phyloP scores from a whole-genome alignment of 345 rosid genomes.

The Firmiana major region DNA sequence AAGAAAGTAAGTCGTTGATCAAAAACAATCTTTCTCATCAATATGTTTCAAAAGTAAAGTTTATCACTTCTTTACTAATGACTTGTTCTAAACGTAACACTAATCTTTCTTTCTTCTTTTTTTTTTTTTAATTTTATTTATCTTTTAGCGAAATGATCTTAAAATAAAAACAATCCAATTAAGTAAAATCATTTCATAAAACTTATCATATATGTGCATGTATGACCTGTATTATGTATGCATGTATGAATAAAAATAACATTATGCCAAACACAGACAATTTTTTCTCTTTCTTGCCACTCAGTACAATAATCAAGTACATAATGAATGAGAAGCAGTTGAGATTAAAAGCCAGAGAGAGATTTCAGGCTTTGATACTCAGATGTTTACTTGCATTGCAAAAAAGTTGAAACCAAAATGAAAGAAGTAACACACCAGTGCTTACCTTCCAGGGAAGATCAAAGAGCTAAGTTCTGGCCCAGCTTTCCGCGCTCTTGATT shows the following conservation, averaged over 20 bases:
- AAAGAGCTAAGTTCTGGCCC: neutral
- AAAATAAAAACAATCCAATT: neutral
- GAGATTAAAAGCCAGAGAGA: neutral
- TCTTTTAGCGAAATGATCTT: neutral
- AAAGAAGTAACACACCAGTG: neutral
- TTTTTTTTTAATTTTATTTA: neutral
- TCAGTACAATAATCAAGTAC: neutral
- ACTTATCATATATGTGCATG: neutral
- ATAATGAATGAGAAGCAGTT: neutral
- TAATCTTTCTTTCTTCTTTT: neutral
- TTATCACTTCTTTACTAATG: neutral
- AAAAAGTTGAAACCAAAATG: neutral
- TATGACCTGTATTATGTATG: neutral
- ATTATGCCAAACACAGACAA: neutral
- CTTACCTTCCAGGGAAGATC: neutral
- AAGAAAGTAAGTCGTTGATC: neutral
- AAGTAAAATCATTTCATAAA: neutral
- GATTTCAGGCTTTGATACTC: neutral
- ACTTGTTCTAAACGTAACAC: constrained; percentile 5
- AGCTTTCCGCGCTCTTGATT: neutral
- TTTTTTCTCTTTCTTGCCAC: neutral
- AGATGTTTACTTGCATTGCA: neutral
- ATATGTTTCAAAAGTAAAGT: neutral
- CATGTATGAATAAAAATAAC: neutral
- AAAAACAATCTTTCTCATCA: neutral